Conservation (phyloP, 2,329 filamentous ascomycete species). For the Clarireedia sp. region DNA sequence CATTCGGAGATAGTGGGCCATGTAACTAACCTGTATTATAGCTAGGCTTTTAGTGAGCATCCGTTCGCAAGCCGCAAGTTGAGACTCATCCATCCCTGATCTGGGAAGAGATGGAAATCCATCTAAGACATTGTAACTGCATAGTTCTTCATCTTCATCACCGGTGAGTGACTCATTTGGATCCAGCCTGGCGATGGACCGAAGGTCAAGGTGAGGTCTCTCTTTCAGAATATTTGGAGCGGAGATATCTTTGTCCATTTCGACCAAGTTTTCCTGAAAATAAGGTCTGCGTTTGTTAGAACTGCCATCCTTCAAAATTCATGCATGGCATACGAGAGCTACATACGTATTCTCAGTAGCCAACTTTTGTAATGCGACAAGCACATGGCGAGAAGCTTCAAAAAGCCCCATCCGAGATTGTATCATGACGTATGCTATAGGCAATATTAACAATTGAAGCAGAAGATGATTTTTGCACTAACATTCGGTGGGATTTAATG, state of each 20-base stretch:
- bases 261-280: conserved; percentile 4
- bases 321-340: neutral
- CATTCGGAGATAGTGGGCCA: neutral
- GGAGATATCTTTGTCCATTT: conserved; percentile 12
- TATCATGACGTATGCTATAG: conserved; percentile 54
- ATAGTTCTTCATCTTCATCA: conserved; percentile 24
- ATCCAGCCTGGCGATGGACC: neutral
- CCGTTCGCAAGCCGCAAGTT: conserved; percentile 57
- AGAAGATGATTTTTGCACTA: conserved; percentile 32
- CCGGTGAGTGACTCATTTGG: neutral
- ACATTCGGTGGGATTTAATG: conserved; percentile 58
- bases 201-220: conserved; percentile 10
- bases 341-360: conserved; percentile 21
- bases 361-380: conserved; percentile 59
- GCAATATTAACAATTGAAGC: neutral
- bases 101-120: conserved; percentile 42
- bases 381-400: conserved; percentile 65
- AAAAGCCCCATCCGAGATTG: conserved; percentile 69
- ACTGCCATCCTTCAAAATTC: neutral
- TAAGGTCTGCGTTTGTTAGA: neutral
- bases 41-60: conserved; percentile 67
- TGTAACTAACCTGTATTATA: conserved; percentile 52
- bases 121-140: conserved; percentile 45
- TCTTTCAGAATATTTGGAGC: neutral
- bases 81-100: conserved; percentile 58